Base-by-base conservation (phyloP, 2,329 filamentous ascomycete genomes). In the Calonectria multiphialidica region DNA sequence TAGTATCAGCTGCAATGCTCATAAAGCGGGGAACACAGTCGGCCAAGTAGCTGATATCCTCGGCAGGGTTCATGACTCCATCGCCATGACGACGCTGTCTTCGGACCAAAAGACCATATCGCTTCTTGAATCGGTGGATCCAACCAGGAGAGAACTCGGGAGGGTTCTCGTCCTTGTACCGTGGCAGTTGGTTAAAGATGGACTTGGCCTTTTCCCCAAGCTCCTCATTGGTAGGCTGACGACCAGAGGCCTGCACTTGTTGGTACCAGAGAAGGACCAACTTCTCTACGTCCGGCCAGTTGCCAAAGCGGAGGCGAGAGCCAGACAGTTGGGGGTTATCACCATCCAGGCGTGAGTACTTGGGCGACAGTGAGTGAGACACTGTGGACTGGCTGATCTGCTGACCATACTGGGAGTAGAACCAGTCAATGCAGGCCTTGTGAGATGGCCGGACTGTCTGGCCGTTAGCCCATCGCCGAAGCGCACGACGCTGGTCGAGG, bases 101-200 rank as follows among this genome's bases (percentile, higher is more conserved):
- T 42, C 89, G 81, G 57, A 91, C 87, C 21, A 92, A 83, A 18
- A 92, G 84, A 0, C 90, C 89, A 71, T 92, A 92, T 13, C 90
- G 87, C 80, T 91, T 91, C 82, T 92, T 92, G 83, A 92, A 92
- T 42, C 90, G 87, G 76, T 92, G 90, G 70, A 92, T 91, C 90
- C 90, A 92, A 47, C 90, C 90, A 0, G 90, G 90, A 0, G 89
- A 91, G 80, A 92, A 92, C 80, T 92, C 90, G 57, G 90, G 90
- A 1, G 90, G 84, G n/a, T 82, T 82, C 79, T 91, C 89, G 74
- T 90, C 90, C 79, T 89, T 90, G 81, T 92, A 91, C 21, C 89
- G 88, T 18, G 90, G 89, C 33, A 92, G 83, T 76, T 90, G 87
- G 50, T 83, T 83, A 80, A 91, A 92, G 75, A 92, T 90, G 70